Percentiles rank a stretch among this genome's conserved stretches.
Conservation (phyloP, 1,284 basidiomycete genomes). For the Trametes sp. region DNA sequence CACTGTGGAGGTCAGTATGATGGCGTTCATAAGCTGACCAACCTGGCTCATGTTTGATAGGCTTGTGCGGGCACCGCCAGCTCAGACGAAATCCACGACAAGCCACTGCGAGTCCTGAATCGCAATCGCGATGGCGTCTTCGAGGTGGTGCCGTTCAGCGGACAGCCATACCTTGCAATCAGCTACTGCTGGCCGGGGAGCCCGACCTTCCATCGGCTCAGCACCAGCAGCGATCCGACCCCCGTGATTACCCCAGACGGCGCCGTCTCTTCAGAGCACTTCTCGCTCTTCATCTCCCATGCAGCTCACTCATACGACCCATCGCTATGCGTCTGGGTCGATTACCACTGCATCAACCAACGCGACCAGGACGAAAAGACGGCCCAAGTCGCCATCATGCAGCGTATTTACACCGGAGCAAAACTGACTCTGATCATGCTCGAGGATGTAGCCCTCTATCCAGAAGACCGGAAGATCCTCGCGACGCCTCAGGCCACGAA, state of each 20-base stretch:
- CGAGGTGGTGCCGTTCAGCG: constrained; percentile 16
- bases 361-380: constrained; percentile 13
- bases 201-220: not conserved
- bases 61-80: constrained; percentile 19
- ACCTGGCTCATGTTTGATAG: not conserved
- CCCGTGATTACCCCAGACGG: not conserved
- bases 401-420: constrained; percentile 22
- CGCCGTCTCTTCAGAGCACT: constrained; percentile 11
- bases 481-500: not conserved
- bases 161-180: constrained; percentile 23
- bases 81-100: not conserved
- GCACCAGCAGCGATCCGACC: constrained; percentile 6
- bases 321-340: constrained; percentile 21
- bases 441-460: constrained; percentile 18
- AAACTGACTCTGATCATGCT: constrained; percentile 22
- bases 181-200: constrained; percentile 27
- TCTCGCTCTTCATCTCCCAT: constrained; percentile 22
- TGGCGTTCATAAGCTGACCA: too few relatives aligned
- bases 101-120: constrained; percentile 19
- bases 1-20: not conserved
- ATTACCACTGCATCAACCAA: constrained; percentile 28
- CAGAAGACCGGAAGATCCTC: constrained; percentile 4
- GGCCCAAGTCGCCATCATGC: constrained; percentile 29
- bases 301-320: constrained; percentile 14
- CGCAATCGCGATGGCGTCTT: constrained; percentile 1